Evolutionary conservation across 2,329 filamentous ascomycete species (phyloP), one percentile per base, ranked within the genome.

Genomic region (Neocatenulostroma microsporum): DNA sequence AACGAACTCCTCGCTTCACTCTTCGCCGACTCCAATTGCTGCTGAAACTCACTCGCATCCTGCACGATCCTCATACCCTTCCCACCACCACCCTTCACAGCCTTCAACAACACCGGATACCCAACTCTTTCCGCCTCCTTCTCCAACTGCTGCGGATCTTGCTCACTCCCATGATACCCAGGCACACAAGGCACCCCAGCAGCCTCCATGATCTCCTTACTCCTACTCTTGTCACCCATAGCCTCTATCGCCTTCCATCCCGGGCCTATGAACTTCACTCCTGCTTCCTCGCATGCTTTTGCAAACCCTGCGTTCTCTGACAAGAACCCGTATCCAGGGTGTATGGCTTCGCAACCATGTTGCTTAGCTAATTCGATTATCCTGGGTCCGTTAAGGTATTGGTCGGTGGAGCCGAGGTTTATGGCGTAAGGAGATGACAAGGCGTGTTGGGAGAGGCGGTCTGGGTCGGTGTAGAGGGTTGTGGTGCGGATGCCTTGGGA

Each of bases 171-270:
- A 58, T 96, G 91, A 55, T 98, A 98, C 1, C 91, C 91, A 0
- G 91, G 91, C 32, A 98, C 91, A 54, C 91, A 96, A 4, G 88
- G 88, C 3, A 98, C 91, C 6, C 87, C 86, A n/a, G 91, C 89
- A 4, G 78, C 78, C 21, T 77, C 86, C 91, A 98, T 96, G 56
- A 98, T 95, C 58, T 94, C 84, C 62, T 98, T 98, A 35, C 84
- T 91, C 41, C 83, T 73, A 37, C 73, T 87, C 67, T 95, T 94
- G 66, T 94, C 85, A 33, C 88, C 88, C 88, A 95, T 94, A 41
- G 76, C 74, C 50, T 80, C 76, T 38, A 81, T 80, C 2, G 87
- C 86, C 40, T 82, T 70, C 61, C 67, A 76, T 3, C 91, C 87
- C 1, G 91, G 91, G 0, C 91, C 91, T 52, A 98, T 93, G 58